These are phyloP conservation scores for Didymella exigua DNA, from an alignment of 2,329 filamentous ascomycete genomes.

Conservation along the genomic window DNA sequence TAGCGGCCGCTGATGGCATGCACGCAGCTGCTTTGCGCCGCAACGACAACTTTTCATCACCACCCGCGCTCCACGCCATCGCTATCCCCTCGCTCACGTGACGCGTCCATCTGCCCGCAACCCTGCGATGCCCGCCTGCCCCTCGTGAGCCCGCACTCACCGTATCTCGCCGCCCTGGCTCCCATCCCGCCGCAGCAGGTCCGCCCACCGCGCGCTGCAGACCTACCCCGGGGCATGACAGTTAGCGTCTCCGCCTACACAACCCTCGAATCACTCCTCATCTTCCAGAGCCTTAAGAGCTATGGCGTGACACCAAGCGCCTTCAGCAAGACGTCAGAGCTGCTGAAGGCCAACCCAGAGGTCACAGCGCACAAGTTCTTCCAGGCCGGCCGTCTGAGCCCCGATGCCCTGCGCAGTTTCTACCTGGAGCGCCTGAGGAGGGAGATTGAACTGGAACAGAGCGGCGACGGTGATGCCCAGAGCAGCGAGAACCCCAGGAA, in stretches of 20 bases:
- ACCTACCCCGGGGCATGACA: constrained; percentile 56
- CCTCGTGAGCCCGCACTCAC: constrained; percentile 19
- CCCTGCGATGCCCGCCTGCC: constrained; percentile 31
- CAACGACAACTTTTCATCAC: constrained; percentile 27
- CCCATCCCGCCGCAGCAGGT: constrained; percentile 36
- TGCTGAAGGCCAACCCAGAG: constrained; percentile 74
- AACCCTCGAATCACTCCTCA: constrained; percentile 81
- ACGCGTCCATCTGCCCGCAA: constrained; percentile 17
- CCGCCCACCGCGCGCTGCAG: constrained; percentile 39
- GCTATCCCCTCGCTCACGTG: constrained; percentile 17
- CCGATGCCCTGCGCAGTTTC: constrained; percentile 78
- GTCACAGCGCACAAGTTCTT: constrained; percentile 73
- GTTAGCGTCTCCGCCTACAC: constrained; percentile 71
- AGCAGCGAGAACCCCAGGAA: constrained; percentile 64
- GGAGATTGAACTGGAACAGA: constrained; percentile 58
- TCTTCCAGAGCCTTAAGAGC: constrained; percentile 78
- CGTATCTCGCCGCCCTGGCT: constrained; percentile 44
- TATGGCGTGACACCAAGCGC: constrained; percentile 69
- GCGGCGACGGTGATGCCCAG: constrained; percentile 54
- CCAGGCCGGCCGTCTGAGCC: constrained; percentile 74
- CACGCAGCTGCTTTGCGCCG: constrained; percentile 1
- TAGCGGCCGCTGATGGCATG: constrained; percentile 4
- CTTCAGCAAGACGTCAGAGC: constrained; percentile 74
- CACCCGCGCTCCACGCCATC: constrained; percentile 26
- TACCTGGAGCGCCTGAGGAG: constrained; percentile 79